phyloP scores from a whole-genome alignment of 2,329 filamentous ascomycete species.

The Mariannaea sp. region DNA sequence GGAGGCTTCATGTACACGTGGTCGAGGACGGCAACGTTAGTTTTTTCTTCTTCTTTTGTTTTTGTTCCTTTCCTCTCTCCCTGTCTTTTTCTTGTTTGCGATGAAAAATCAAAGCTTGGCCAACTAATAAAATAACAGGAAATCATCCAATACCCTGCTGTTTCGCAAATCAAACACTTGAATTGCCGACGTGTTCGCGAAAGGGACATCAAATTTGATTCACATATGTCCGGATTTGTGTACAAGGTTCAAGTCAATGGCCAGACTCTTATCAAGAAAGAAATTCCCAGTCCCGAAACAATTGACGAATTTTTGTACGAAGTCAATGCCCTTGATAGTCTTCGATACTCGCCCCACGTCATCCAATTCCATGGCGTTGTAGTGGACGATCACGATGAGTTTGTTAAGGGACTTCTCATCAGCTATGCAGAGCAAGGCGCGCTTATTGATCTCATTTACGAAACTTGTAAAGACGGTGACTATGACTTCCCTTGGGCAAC shows the following conservation, averaged over 20 bases:
- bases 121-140: slow-evolving; percentile 56
- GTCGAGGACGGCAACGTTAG: slow-evolving; percentile 88
- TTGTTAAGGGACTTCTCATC: slow-evolving; percentile 88
- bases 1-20: slow-evolving; percentile 91
- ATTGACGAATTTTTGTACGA: slow-evolving; percentile 98
- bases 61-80: no score
- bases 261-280: slow-evolving; percentile 86
- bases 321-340: slow-evolving; percentile 86
- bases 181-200: slow-evolving; percentile 69
- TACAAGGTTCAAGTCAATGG: slow-evolving; percentile 83
- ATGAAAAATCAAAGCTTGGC: no score
- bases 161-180: slow-evolving; percentile 76
- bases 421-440: slow-evolving; percentile 85
- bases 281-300: slow-evolving; percentile 93
- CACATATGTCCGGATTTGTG: slow-evolving; percentile 95
- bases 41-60: no score
- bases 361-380: slow-evolving; percentile 88
- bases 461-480: slow-evolving; percentile 64
- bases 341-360: slow-evolving; percentile 74
- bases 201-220: slow-evolving; percentile 79
- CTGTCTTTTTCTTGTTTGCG: no score
- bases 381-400: slow-evolving; percentile 81
- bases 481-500: slow-evolving; percentile 68
- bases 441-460: slow-evolving; percentile 88
- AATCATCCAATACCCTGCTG: slow-evolving; percentile 83